phyloP scores from a whole-genome alignment of 1,139 yeast genomes.

The Protomyces inouyei region DNA sequence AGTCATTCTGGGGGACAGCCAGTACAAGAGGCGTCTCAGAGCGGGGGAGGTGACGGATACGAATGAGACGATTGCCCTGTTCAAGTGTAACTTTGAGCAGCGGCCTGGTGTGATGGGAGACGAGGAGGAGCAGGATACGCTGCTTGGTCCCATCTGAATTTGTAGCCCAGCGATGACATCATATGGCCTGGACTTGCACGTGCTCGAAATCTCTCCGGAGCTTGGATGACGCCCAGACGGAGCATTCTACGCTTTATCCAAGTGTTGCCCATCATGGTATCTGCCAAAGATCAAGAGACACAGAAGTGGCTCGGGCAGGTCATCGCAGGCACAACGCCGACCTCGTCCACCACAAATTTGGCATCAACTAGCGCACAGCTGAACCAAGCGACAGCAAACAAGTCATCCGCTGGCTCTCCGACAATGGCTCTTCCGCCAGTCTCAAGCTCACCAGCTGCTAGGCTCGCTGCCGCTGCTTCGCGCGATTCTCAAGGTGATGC shows the following conservation, averaged over 20 bases:
- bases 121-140: neutral
- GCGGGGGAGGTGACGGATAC: neutral
- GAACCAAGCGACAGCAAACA: conserved; percentile 11
- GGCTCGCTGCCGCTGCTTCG: neutral
- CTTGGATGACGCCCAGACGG: no score
- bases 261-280: neutral
- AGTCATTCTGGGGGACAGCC: neutral
- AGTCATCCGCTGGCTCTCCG: conserved; percentile 8
- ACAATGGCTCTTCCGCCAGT: neutral
- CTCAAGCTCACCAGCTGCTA: neutral
- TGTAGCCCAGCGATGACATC: neutral
- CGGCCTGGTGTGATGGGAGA: neutral
- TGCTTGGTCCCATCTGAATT: neutral
- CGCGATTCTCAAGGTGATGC: no score
- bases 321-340: conserved; percentile 8
- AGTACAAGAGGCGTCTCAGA: neutral
- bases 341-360: neutral
- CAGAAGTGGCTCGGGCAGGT: conserved; percentile 23
- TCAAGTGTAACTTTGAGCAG: neutral
- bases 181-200: neutral
- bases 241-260: neutral
- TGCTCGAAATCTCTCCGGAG: neutral
- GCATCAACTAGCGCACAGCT: neutral
- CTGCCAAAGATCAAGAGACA: conserved; percentile 10
- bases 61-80: neutral